A percentile compares a stretch with the other conserved stretches of the same genome.
These are phyloP conservation scores for Fusarium kyushuense DNA, from an alignment of 2,329 filamentous ascomycete genomes.

Conservation along the genomic window DNA sequence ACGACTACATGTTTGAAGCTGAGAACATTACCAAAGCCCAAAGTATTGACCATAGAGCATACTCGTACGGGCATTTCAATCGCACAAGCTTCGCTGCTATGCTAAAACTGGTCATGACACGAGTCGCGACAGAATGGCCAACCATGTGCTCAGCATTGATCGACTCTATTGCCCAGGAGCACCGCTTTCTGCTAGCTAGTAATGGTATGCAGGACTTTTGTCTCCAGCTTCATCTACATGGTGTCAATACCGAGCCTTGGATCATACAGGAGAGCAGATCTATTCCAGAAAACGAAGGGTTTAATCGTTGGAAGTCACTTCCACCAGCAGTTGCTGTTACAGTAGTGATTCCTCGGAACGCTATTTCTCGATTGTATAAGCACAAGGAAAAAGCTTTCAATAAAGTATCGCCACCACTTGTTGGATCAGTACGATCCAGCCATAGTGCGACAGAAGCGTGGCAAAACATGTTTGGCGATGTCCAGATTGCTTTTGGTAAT, in stretches of 20 bases:
- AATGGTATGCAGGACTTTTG: conserved; percentile 54
- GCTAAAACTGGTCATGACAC: conserved; percentile 53
- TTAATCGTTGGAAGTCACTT: conserved; percentile 55
- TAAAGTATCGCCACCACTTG: conserved; percentile 47
- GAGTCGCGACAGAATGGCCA: conserved; percentile 53
- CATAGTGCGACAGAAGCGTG: conserved; percentile 44
- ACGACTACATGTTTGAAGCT: conserved; percentile 59
- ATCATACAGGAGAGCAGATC: conserved; percentile 41
- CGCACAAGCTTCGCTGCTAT: conserved; percentile 56
- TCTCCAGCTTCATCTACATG: conserved; percentile 53
- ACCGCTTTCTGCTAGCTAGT: conserved; percentile 46
- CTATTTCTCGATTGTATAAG: conserved; percentile 48
- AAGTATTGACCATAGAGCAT: conserved; percentile 14
- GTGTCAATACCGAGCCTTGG: conserved; percentile 51
- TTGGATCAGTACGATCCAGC: conserved; percentile 49
- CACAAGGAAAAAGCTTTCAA: conserved; percentile 25
- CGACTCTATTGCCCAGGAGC: conserved; percentile 49
- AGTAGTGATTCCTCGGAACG: conserved; percentile 50
- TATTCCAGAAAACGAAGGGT: conserved; percentile 42
- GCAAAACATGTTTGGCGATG: conserved; percentile 54
- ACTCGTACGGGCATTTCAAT: conserved; percentile 51
- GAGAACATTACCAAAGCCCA: conserved; percentile 51
- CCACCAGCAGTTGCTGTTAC: conserved; percentile 55
- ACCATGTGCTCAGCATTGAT: conserved; percentile 49
- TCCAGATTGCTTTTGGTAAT: conserved; percentile 58